Percentiles rank a stretch among this genome's conserved stretches.
These are phyloP conservation scores for Trichophyton equinum DNA, from an alignment of 2,329 filamentous ascomycete genomes.

Conservation along the genomic window DNA sequence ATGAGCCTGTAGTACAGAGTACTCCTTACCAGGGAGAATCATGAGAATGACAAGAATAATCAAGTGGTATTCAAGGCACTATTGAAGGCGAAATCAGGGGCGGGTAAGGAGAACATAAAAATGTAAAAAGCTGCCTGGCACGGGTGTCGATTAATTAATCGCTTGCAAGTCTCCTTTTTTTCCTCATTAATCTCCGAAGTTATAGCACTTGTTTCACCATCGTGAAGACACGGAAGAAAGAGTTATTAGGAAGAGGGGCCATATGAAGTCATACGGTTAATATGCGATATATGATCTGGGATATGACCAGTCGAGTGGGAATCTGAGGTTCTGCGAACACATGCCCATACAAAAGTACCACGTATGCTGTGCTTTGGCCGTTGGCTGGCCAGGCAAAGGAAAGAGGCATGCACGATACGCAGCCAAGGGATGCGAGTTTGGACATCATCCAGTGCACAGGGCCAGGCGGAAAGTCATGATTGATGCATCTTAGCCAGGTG, in stretches of 20 bases:
- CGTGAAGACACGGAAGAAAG: neutral
- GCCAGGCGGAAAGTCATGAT: neutral
- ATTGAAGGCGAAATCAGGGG: neutral
- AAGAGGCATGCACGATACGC: neutral
- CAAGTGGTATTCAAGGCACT: neutral
- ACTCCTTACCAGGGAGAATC: neutral
- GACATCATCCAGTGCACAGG: neutral
- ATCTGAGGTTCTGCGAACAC: neutral
- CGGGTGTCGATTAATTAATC: neutral
- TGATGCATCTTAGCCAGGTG: neutral
- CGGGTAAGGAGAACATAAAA: neutral
- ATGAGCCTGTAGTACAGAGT: neutral
- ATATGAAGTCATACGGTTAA: neutral
- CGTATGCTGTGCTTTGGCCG: constrained; percentile 1
- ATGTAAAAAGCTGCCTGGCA: neutral
- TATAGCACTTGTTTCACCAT: neutral
- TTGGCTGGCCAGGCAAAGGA: neutral
- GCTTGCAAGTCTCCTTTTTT: neutral
- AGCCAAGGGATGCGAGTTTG: neutral
- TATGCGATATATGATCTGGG: neutral
- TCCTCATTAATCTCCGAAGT: neutral
- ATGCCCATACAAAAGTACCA: neutral
- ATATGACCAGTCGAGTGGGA: neutral
- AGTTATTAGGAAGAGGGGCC: neutral
- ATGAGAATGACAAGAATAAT: neutral